These are phyloP conservation scores for Metschnikowia lunata DNA, from an alignment of 805 yeast species.

Conservation along the genomic window DNA sequence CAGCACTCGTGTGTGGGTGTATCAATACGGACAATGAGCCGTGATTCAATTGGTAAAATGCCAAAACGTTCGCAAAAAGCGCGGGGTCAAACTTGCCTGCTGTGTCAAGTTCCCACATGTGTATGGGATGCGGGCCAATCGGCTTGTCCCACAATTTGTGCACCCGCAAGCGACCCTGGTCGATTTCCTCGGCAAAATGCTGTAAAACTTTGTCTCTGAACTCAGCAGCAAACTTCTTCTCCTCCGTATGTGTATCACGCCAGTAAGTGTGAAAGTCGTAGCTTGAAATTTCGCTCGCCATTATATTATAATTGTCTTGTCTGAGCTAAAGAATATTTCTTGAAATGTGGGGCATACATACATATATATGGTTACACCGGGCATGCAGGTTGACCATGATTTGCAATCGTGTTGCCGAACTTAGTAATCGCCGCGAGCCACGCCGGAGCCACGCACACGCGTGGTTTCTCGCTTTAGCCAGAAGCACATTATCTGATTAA, in stretches of 20 bases:
- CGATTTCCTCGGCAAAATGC: slow-evolving; percentile 42
- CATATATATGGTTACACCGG: background rate
- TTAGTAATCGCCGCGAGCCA: too few species aligned
- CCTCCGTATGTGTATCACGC: slow-evolving; percentile 30
- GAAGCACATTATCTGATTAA: too few species aligned
- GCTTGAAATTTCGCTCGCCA: slow-evolving; percentile 10
- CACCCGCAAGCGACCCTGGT: slow-evolving; percentile 37
- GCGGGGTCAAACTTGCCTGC: slow-evolving; percentile 32
- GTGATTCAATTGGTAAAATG: slow-evolving; percentile 51
- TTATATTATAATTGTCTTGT: background rate
- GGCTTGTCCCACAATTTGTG: slow-evolving; percentile 45
- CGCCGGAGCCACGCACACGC: too few species aligned
- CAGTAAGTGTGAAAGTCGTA: slow-evolving; percentile 58
- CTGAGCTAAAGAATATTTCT: background rate
- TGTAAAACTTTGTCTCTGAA: slow-evolving; percentile 37
- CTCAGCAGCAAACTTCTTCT: slow-evolving; percentile 30
- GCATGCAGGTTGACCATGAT: slow-evolving; percentile 2
- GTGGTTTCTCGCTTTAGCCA: too few species aligned
- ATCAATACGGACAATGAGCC: slow-evolving; percentile 49
- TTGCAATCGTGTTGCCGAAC: background rate
- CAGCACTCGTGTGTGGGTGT: slow-evolving; percentile 46
- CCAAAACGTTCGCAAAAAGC: slow-evolving; percentile 41
- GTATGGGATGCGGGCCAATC: slow-evolving; percentile 56
- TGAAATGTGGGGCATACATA: background rate
- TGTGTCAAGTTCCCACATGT: slow-evolving; percentile 55